A percentile compares a stretch with the other conserved stretches of the same genome.
phyloP scores from a whole-genome alignment of 352 stramenopile species.

The Phytopythium aichiense region DNA sequence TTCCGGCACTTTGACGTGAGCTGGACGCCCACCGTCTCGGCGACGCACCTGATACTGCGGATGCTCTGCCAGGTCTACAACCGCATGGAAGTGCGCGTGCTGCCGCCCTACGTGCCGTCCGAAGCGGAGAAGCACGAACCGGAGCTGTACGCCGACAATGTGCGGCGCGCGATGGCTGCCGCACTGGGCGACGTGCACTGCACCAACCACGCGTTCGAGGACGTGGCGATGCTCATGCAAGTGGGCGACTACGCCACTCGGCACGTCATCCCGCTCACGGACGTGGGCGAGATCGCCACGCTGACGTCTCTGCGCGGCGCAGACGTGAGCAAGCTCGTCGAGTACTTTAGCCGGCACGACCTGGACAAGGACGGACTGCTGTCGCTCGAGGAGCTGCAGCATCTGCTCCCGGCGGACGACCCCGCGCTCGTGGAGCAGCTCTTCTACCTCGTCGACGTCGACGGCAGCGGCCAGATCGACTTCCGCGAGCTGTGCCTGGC shows the following conservation, averaged over 20 bases:
- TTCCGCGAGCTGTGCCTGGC: constrained; percentile 69
- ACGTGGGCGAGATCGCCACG: constrained; percentile 46
- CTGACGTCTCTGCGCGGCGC: constrained; percentile 39
- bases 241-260: constrained; percentile 51
- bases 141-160: constrained; percentile 53
- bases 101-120: constrained; percentile 49
- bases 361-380: constrained; percentile 57
- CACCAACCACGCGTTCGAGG: constrained; percentile 75
- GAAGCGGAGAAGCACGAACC: constrained; percentile 34
- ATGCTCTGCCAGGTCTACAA: constrained; percentile 76
- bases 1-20: constrained; percentile 75
- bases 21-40: constrained; percentile 55
- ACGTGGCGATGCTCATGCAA: constrained; percentile 57
- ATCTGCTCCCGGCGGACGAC: constrained; percentile 45
- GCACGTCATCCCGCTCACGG: constrained; percentile 54
- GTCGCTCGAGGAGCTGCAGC: constrained; percentile 57
- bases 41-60: constrained; percentile 42
- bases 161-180: constrained; percentile 52
- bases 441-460: constrained; percentile 52
- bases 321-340: constrained; percentile 47
- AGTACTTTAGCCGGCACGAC: constrained; percentile 54
- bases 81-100: constrained; percentile 49
- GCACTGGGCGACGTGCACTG: constrained; percentile 36
- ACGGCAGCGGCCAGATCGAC: constrained; percentile 63
- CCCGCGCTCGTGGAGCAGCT: constrained; percentile 45